Conservation (phyloP, 2,329 filamentous ascomycete species). For the Ophiostoma ulmi region DNA sequence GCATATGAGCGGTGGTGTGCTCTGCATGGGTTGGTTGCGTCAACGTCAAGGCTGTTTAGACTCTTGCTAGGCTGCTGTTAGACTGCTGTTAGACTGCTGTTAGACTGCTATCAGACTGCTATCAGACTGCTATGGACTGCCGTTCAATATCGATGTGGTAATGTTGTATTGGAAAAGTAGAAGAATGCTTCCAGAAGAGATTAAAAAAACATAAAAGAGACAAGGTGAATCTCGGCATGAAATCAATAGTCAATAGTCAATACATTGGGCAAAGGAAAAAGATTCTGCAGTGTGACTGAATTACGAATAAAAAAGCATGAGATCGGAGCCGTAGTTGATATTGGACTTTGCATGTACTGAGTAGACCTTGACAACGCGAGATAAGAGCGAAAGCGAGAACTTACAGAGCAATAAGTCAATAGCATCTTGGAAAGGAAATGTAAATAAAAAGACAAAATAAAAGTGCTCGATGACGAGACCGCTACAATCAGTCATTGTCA, state of each 20-base stretch:
- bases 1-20: slow-evolving; percentile 19
- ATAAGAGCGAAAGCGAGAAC: not conserved
- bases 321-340: not conserved
- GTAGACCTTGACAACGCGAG: not conserved
- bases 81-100: not conserved
- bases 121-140: not conserved
- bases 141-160: not conserved
- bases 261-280: not conserved
- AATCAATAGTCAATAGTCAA: not conserved
- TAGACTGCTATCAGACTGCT: not conserved
- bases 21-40: slow-evolving; percentile 17
- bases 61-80: not conserved
- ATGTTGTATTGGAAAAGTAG: too few species aligned
- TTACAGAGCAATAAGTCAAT: not conserved
- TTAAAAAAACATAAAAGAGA: not conserved
- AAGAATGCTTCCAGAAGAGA: not conserved
- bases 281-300: not conserved
- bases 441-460: not conserved
- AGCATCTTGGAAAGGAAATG: not conserved
- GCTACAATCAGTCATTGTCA: not conserved
- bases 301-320: too few species aligned
- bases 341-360: too few species aligned
- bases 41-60: not conserved
- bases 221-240: not conserved
- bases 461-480: not conserved